These are phyloP conservation scores for Holtermanniella nyarrowii DNA, from an alignment of 768 basidiomycete genomes.

Conservation along the genomic window DNA sequence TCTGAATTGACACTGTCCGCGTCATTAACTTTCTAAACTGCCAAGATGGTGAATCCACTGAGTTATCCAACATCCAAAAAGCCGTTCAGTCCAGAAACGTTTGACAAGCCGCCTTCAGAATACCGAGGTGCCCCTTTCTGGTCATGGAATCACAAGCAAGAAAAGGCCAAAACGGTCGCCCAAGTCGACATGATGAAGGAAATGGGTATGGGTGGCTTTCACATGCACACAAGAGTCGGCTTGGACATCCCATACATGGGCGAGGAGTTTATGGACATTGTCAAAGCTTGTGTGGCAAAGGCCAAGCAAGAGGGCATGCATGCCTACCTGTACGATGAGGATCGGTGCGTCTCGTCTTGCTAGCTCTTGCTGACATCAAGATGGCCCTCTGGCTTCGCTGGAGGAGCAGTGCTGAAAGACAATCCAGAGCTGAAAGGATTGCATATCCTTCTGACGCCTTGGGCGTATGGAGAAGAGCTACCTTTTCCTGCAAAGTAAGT, in stretches of 20 bases:
- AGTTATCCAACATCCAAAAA: constrained; percentile 16
- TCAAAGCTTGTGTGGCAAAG: constrained; percentile 14
- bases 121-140: constrained; percentile 27
- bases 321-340: constrained; percentile 29
- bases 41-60: constrained; percentile 13
- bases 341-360: constrained; percentile 10
- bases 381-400: constrained; percentile 29
- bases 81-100: constrained; percentile 13
- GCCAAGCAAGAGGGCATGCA: constrained; percentile 27
- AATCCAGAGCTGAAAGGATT: constrained; percentile 19
- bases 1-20: too few relatives aligned
- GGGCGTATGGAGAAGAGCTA: constrained; percentile 16
- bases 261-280: constrained; percentile 24
- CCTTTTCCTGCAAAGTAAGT: constrained; percentile 6
- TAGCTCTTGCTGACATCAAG: background rate
- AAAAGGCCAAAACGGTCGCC: constrained; percentile 7
- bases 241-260: constrained; percentile 27
- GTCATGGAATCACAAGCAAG: constrained; percentile 22
- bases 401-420: constrained; percentile 17
- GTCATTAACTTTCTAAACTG: too few relatives aligned
- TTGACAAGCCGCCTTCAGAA: constrained; percentile 16
- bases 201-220: constrained; percentile 26
- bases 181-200: constrained; percentile 15
- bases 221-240: constrained; percentile 27
- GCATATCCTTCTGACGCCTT: constrained; percentile 23